Conservation (phyloP, 2,329 filamentous ascomycete genomes). For the Lachnellula occidentalis region DNA sequence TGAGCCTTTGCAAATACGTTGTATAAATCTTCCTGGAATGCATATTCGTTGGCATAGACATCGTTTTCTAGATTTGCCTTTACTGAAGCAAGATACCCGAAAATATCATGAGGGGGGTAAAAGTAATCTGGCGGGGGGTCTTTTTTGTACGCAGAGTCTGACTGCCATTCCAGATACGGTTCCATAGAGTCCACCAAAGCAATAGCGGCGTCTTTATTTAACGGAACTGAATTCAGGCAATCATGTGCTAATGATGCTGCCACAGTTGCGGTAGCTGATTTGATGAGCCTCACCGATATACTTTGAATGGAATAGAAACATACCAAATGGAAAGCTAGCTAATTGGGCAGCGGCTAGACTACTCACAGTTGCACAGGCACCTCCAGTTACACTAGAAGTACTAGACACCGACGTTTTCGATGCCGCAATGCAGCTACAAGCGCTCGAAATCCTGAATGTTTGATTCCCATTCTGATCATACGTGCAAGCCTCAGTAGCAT, state of each 20-base stretch:
- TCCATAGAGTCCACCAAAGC: slow-evolving; percentile 21
- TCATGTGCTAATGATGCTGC: slow-evolving; percentile 27
- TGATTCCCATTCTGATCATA: slow-evolving; percentile 15
- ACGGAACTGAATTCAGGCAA: slow-evolving; percentile 28
- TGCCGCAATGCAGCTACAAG: slow-evolving; percentile 19
- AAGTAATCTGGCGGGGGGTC: slow-evolving; percentile 47
- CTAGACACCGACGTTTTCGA: slow-evolving; percentile 2
- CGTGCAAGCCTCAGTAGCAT: slow-evolving; percentile 13
- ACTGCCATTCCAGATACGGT: slow-evolving; percentile 29
- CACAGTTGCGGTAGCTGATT: slow-evolving; percentile 24
- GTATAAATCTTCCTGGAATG: slow-evolving; percentile 50
- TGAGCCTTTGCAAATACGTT: slow-evolving; percentile 49
- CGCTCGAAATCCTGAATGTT: slow-evolving; percentile 15
- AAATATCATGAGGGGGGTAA: slow-evolving; percentile 44
- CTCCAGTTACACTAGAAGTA: slow-evolving; percentile 4
- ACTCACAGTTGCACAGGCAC: slow-evolving; percentile 26
- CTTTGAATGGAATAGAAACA: background rate
- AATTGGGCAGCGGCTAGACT: slow-evolving; percentile 20
- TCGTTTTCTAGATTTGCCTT: slow-evolving; percentile 36
- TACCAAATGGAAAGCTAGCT: slow-evolving; percentile 19
- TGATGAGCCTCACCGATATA: background rate
- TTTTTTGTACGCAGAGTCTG: slow-evolving; percentile 35
- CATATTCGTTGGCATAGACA: slow-evolving; percentile 47
- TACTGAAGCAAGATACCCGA: slow-evolving; percentile 41
- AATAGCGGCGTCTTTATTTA: slow-evolving; percentile 24